Evolutionary conservation across 2,329 filamentous ascomycete genomes (phyloP).

Genomic region (Botrytis elliptica): DNA sequence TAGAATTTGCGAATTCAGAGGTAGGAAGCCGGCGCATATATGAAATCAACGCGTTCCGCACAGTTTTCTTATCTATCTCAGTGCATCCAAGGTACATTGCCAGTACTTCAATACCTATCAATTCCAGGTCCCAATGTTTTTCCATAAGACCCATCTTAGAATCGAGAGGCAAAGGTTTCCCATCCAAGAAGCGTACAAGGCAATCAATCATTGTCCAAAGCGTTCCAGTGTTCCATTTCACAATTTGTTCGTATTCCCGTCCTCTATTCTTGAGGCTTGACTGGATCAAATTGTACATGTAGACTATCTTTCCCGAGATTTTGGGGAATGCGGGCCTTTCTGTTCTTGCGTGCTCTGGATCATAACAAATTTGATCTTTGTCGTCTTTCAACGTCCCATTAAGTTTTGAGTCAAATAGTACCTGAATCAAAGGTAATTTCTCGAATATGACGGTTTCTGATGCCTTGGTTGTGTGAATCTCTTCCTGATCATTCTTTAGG

Average conservation of each 20-base stretch:
- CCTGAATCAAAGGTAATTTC: neutral
- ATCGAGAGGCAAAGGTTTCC: neutral
- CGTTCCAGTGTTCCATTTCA: neutral
- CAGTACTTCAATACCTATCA: neutral
- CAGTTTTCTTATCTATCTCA: neutral
- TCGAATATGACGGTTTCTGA: neutral
- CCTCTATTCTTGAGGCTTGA: neutral
- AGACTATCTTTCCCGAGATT: neutral
- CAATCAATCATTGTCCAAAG: conserved; percentile 4
- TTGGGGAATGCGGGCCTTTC: neutral
- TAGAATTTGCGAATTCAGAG: too few relatives aligned
- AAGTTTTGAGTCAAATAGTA: neutral
- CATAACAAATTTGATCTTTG: neutral
- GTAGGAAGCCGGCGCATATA: neutral
- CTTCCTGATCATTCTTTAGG: neutral
- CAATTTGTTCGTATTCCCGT: neutral
- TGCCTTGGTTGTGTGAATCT: neutral
- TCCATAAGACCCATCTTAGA: neutral
- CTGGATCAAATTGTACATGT: neutral
- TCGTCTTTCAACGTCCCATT: neutral
- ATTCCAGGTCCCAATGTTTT: neutral
- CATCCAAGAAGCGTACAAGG: neutral
- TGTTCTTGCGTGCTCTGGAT: neutral
- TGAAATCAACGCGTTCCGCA: neutral
- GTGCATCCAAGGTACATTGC: neutral